A percentile compares a stretch with the other conserved stretches of the same genome.
Conservation (phyloP, 495 filamentous ascomycete genomes). For the Diplogelasinospora grovesii region DNA sequence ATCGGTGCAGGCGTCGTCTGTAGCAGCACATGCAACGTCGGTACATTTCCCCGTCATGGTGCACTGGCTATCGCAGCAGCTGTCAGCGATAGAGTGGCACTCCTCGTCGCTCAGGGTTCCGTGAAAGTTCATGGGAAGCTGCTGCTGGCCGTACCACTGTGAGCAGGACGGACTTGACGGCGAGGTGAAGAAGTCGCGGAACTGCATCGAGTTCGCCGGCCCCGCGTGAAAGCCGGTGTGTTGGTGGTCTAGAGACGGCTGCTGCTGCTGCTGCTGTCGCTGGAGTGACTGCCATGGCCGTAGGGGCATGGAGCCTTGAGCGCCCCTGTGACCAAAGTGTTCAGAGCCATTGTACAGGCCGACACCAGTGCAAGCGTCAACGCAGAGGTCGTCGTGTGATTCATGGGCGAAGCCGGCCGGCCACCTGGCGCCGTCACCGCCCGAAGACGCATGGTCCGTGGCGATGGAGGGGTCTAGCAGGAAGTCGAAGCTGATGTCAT, state of each 20-base stretch:
- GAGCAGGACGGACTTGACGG: constrained; percentile 7
- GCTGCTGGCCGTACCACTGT: constrained; percentile 14
- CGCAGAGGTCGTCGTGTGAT: constrained; percentile 38
- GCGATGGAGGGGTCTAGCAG: too few relatives aligned
- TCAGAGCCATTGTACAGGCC: constrained; percentile 29
- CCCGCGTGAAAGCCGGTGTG: too few relatives aligned
- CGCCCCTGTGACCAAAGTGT: constrained; percentile 23
- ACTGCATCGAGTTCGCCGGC: constrained; percentile 13
- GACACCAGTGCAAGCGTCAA: constrained; percentile 30
- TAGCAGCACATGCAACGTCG: constrained; percentile 23
- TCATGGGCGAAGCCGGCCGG: constrained; percentile 10
- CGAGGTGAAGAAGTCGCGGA: constrained; percentile 6
- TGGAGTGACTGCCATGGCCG: too few relatives aligned
- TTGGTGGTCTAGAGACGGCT: too few relatives aligned
- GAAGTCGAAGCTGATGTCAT: constrained; percentile 14
- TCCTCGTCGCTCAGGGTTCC: constrained; percentile 26
- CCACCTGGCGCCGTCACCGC: constrained; percentile 3
- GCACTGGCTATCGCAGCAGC: constrained; percentile 31
- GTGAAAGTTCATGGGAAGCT: constrained; percentile 4
- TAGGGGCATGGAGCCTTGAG: constrained; percentile 7
- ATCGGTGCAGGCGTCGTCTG: constrained; percentile 27
- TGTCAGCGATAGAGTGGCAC: constrained; percentile 21
- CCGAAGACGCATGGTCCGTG: too few relatives aligned
- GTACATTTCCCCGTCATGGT: constrained; percentile 33
- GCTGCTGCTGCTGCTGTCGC: too few relatives aligned